These are phyloP conservation scores for Sphagnum tenellum DNA, from an alignment of 225 moss, liverwort and hornwort genomes.

Conservation along the genomic window DNA sequence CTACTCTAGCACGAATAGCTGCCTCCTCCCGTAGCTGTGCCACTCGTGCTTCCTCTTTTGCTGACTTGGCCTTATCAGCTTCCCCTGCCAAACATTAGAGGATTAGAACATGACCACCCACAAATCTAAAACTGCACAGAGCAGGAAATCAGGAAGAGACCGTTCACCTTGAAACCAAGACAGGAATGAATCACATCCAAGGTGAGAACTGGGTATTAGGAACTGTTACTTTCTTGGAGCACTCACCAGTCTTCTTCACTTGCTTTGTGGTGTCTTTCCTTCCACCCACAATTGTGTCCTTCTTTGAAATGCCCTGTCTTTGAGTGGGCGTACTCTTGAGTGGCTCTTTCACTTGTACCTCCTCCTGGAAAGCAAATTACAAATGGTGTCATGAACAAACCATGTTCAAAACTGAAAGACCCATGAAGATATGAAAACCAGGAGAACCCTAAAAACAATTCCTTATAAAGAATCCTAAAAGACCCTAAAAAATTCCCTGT, in stretches of 20 bases:
- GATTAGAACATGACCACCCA: background rate
- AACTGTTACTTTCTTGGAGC: background rate
- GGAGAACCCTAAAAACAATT: too few species aligned
- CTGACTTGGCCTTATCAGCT: slow-evolving; percentile 61
- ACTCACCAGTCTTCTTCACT: slow-evolving; percentile 61
- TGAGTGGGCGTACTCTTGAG: slow-evolving; percentile 33
- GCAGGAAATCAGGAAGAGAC: background rate
- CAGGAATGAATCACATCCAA: too few species aligned
- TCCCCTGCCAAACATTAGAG: slow-evolving; percentile 32
- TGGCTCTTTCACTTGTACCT: slow-evolving; percentile 13
- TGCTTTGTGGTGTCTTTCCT: slow-evolving; percentile 53
- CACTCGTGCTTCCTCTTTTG: slow-evolving; percentile 86
- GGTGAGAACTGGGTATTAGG: too few species aligned
- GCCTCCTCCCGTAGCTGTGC: slow-evolving; percentile 75
- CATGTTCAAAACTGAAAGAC: too few species aligned
- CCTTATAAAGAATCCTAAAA: too few species aligned
- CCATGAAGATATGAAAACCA: too few species aligned
- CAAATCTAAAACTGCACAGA: background rate
- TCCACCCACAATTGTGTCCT: slow-evolving; percentile 23
- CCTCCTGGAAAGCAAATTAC: slow-evolving; percentile 35
- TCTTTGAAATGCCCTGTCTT: slow-evolving; percentile 37
- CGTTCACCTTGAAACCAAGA: too few species aligned
- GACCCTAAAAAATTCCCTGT: too few species aligned
- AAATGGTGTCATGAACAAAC: too few species aligned
- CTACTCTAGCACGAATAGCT: slow-evolving; percentile 48